These are phyloP conservation scores for Picocystis sp. DNA, from an alignment of 163 green algal genomes.

Conservation along the genomic window DNA sequence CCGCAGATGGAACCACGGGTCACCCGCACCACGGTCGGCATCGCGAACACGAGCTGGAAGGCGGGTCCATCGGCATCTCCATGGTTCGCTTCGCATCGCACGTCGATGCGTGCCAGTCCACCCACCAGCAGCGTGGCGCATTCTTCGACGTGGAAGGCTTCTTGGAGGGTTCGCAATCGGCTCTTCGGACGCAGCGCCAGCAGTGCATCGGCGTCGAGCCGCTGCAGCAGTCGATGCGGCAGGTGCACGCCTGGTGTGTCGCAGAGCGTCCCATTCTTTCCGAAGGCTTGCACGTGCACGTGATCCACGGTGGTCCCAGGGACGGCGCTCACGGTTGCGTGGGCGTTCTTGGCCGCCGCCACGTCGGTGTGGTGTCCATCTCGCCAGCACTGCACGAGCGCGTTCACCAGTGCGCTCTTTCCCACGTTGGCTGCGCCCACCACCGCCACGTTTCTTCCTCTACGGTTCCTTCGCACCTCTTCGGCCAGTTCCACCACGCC, in stretches of 20 bases:
- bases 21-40: slow-evolving; percentile 35
- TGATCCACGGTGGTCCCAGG: slow-evolving; percentile 81
- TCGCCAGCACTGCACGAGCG: slow-evolving; percentile 41
- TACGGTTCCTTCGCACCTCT: slow-evolving; percentile 30
- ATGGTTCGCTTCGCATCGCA: slow-evolving; percentile 15
- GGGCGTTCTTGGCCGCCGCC: slow-evolving; percentile 25
- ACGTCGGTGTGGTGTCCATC: slow-evolving; percentile 39
- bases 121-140: slow-evolving; percentile 53
- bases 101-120: slow-evolving; percentile 57
- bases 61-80: slow-evolving; percentile 22
- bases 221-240: slow-evolving; percentile 71
- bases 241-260: slow-evolving; percentile 69
- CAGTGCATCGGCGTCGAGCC: slow-evolving; percentile 42
- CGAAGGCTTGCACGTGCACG: slow-evolving; percentile 69
- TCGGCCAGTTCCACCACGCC: slow-evolving; percentile 24
- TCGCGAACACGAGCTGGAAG: slow-evolving; percentile 53
- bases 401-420: slow-evolving; percentile 83
- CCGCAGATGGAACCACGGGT: too few species aligned
- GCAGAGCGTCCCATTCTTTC: slow-evolving; percentile 12
- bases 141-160: too few species aligned
- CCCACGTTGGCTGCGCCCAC: slow-evolving; percentile 89
- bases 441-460: slow-evolving; percentile 77
- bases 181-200: too few species aligned
- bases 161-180: too few species aligned
- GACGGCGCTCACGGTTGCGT: slow-evolving; percentile 59